Conservation (phyloP, 805 yeast genomes). For the Barnettozyma pratensis region DNA sequence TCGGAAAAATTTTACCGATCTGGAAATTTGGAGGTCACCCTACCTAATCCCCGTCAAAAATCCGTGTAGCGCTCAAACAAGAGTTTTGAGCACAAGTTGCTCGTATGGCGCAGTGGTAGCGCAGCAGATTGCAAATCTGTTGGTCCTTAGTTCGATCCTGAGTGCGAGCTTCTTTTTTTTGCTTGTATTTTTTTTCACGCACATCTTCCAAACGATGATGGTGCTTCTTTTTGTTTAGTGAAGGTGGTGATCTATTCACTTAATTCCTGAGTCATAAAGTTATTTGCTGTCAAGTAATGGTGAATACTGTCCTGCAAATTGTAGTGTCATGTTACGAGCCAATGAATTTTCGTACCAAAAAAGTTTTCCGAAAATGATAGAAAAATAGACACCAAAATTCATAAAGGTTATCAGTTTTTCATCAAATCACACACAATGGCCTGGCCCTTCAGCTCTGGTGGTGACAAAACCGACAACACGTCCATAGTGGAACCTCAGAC, state of each 20-base stretch:
- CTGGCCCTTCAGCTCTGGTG: constrained; percentile 19
- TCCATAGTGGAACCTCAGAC: not conserved
- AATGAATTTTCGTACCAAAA: not conserved
- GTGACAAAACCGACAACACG: not conserved
- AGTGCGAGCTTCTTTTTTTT: constrained; percentile 64
- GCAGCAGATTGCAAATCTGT: constrained; percentile 99
- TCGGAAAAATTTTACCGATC: too few species aligned
- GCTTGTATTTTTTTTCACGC: not conserved
- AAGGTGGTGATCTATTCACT: not conserved
- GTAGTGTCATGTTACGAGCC: too few species aligned
- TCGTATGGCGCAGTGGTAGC: constrained; percentile 96
- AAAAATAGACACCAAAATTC: not conserved
- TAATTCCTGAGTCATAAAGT: too few species aligned
- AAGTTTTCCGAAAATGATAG: not conserved
- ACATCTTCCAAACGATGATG: not conserved
- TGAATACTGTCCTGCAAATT: too few species aligned
- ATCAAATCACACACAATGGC: constrained; percentile 9
- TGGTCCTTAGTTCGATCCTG: constrained; percentile 98
- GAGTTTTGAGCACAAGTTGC: constrained; percentile 25
- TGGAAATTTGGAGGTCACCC: not conserved
- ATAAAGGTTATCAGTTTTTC: not conserved
- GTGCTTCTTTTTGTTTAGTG: not conserved
- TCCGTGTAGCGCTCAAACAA: too few species aligned
- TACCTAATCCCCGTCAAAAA: not conserved
- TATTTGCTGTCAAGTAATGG: too few species aligned